Evolutionary conservation across 768 basidiomycete genomes (phyloP).

Genomic region (Suillus alpinus): DNA sequence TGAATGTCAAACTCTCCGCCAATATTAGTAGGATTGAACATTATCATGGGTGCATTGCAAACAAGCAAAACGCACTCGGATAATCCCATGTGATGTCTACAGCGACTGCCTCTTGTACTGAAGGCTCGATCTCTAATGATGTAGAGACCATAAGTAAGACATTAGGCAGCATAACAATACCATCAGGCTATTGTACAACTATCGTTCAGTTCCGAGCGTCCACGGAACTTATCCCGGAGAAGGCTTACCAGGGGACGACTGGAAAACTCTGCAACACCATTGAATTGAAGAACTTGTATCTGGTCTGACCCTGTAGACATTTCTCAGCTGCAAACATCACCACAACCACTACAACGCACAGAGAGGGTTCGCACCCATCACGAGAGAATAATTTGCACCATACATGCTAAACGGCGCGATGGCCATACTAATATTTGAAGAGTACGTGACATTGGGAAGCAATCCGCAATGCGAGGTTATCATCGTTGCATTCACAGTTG

Average conservation of each 20-base stretch:
- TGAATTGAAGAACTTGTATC: neutral
- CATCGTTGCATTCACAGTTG: conserved; percentile 13
- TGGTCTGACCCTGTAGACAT: neutral
- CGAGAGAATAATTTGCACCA: neutral
- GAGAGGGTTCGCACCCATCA: neutral
- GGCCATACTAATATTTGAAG: neutral
- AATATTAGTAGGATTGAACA: no score
- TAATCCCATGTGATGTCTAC: neutral
- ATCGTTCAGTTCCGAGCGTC: neutral
- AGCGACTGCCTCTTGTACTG: neutral
- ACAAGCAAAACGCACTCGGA: neutral
- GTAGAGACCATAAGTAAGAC: neutral
- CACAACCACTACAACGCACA: neutral
- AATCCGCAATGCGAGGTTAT: conserved; percentile 9
- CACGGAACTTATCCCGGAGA: neutral
- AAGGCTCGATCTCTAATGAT: neutral
- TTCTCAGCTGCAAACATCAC: neutral
- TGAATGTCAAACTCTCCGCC: no score
- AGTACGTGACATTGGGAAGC: neutral
- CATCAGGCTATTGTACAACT: neutral
- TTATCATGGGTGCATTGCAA: neutral
- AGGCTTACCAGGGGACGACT: neutral
- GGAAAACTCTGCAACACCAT: neutral
- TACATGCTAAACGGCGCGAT: neutral
- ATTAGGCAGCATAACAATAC: no score